A percentile compares a stretch with the other conserved stretches of the same genome.
phyloP scores from a whole-genome alignment of 495 filamentous ascomycete genomes.

The Hypoxylon trugodes region DNA sequence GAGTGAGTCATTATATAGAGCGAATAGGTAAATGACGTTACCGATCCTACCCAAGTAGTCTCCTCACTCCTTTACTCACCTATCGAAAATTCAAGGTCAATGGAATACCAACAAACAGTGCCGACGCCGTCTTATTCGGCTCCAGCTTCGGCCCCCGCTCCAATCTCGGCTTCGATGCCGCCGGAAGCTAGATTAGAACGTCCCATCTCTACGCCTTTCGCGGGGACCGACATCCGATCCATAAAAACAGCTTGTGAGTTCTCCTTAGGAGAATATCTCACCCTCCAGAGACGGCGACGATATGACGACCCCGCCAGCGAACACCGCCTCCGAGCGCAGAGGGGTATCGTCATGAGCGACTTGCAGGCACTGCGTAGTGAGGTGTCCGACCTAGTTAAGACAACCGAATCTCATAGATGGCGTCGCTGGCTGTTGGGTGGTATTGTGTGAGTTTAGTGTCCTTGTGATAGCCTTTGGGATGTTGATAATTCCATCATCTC shows the following conservation, averaged over 20 bases:
- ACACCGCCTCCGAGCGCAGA: constrained; percentile 47
- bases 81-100: constrained; percentile 5
- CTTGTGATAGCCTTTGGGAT: no score
- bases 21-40: neutral
- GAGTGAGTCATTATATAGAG: no score
- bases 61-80: neutral
- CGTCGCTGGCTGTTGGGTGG: constrained; percentile 52
- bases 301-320: constrained; percentile 25
- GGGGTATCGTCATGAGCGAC: constrained; percentile 45
- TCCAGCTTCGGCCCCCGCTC: constrained; percentile 16
- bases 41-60: neutral
- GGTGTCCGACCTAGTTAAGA: constrained; percentile 43
- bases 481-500: no score
- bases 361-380: constrained; percentile 43
- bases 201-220: constrained; percentile 25
- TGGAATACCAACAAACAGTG: constrained; percentile 31
- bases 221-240: constrained; percentile 25
- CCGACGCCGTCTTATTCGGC: constrained; percentile 33
- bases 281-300: constrained; percentile 39
- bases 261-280: constrained; percentile 49
- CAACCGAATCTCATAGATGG: constrained; percentile 51
- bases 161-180: constrained; percentile 6
- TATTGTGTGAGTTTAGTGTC: constrained; percentile 51
- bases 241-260: constrained; percentile 41
- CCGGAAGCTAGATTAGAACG: constrained; percentile 25